Percentiles rank a stretch among this genome's conserved stretches.
Conservation (phyloP, 2,329 filamentous ascomycete genomes). For the Xylariales sp. region DNA sequence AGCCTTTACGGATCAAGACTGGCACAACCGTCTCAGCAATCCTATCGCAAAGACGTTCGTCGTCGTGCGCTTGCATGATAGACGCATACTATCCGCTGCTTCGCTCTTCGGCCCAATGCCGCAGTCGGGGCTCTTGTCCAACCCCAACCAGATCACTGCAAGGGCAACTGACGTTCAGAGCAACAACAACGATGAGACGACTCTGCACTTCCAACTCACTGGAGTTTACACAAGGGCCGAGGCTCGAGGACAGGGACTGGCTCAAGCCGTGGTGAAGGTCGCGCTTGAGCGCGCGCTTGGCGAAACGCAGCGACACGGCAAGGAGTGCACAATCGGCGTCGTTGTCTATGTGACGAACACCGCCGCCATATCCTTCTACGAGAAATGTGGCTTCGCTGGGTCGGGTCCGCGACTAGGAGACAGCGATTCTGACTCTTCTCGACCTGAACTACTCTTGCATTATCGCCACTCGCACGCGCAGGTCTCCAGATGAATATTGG, state of each 20-base stretch:
- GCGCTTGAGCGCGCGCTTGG: slow-evolving; percentile 21
- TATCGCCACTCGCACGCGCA: slow-evolving; percentile 5
- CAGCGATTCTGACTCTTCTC: background rate
- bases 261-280: slow-evolving; percentile 25
- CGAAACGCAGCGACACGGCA: slow-evolving; percentile 17
- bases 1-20: slow-evolving; percentile 29
- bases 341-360: slow-evolving; percentile 30
- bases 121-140: slow-evolving; percentile 16
- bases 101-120: slow-evolving; percentile 27
- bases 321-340: slow-evolving; percentile 22
- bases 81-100: slow-evolving; percentile 26
- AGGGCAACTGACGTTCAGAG: too few relatives aligned
- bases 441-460: slow-evolving; percentile 19
- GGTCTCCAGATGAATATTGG: background rate
- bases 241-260: slow-evolving; percentile 30
- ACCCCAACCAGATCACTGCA: slow-evolving; percentile 14
- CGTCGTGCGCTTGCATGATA: slow-evolving; percentile 18
- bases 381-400: slow-evolving; percentile 29
- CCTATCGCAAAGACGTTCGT: slow-evolving; percentile 30
- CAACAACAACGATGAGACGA: background rate
- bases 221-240: slow-evolving; percentile 34
- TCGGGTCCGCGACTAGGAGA: slow-evolving; percentile 11
- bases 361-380: slow-evolving; percentile 28
- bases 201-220: slow-evolving; percentile 28
- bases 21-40: slow-evolving; percentile 31